These are phyloP conservation scores for Seiridium unicorne DNA, from an alignment of 2,329 filamentous ascomycete species.

Conservation along the genomic window DNA sequence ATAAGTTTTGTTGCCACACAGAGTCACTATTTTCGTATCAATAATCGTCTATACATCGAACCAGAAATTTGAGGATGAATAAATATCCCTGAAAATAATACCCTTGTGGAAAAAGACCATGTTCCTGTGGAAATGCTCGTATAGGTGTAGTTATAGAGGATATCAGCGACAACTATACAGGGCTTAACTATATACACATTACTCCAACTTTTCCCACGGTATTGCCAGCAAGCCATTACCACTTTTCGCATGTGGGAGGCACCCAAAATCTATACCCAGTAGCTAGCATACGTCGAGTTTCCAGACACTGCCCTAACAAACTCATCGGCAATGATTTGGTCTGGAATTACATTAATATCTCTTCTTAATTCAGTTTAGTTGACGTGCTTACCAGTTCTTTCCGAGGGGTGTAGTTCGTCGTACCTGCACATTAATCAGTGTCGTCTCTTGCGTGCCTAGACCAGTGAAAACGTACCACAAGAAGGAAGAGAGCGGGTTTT, in stretches of 20 bases:
- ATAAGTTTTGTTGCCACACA: too few relatives aligned
- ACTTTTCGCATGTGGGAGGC: not conserved
- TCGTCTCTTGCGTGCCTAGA: not conserved
- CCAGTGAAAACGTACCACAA: conserved; percentile 53
- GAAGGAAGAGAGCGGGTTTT: conserved; percentile 54
- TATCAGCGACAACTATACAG: too few relatives aligned
- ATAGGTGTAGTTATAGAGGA: too few relatives aligned
- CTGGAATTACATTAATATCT: conserved; percentile 15
- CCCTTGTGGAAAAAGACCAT: too few relatives aligned
- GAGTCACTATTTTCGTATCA: too few relatives aligned
- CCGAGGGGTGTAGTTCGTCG: conserved; percentile 71
- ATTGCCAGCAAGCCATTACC: too few relatives aligned
- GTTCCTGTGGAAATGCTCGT: too few relatives aligned
- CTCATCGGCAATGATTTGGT: conserved; percentile 36
- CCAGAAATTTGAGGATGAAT: too few relatives aligned
- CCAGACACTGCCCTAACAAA: conserved; percentile 40
- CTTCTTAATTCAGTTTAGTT: not conserved
- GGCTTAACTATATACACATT: not conserved
- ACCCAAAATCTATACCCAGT: conserved; percentile 12
- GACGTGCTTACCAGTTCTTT: conserved; percentile 52
- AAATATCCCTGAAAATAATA: too few relatives aligned
- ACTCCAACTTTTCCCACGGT: not conserved
- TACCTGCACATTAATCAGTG: conserved; percentile 31
- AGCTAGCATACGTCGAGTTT: conserved; percentile 37
- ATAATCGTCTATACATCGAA: too few relatives aligned